phyloP scores from a whole-genome alignment of 768 basidiomycete genomes.

The Pisolithus microcarpus region DNA sequence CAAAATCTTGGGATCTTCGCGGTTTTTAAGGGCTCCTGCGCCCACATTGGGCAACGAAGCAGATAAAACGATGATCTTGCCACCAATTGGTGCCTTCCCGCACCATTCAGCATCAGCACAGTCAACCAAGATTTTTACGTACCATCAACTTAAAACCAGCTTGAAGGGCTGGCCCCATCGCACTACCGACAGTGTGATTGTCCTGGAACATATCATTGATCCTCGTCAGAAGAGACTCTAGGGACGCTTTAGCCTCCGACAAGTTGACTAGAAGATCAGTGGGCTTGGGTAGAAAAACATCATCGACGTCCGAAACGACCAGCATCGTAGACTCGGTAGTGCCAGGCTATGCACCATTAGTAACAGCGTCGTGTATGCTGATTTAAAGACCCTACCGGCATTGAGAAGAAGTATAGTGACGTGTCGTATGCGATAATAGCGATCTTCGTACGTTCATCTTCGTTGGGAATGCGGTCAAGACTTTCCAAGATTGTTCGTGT shows the following conservation, averaged over 20 bases:
- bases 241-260: slow-evolving; percentile 67
- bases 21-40: slow-evolving; percentile 86
- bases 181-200: slow-evolving; percentile 88
- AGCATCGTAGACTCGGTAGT: slow-evolving; percentile 84
- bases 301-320: slow-evolving; percentile 93
- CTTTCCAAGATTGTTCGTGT: slow-evolving; percentile 94
- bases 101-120: neutral
- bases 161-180: slow-evolving; percentile 89
- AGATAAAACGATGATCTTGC: slow-evolving; percentile 85
- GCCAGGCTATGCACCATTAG: slow-evolving; percentile 42
- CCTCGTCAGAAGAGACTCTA: slow-evolving; percentile 76
- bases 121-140: slow-evolving; percentile 8
- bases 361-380: neutral
- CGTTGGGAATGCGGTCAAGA: slow-evolving; percentile 91
- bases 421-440: slow-evolving; percentile 89
- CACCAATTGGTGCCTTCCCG: slow-evolving; percentile 78
- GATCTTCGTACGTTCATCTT: slow-evolving; percentile 86
- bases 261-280: slow-evolving; percentile 95
- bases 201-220: slow-evolving; percentile 98
- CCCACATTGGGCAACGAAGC: slow-evolving; percentile 84
- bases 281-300: slow-evolving; percentile 96
- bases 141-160: slow-evolving; percentile 96
- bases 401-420: slow-evolving; percentile 93
- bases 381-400: slow-evolving; percentile 42
- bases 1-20: slow-evolving; percentile 93